Conservation (phyloP, 2,329 filamentous ascomycete genomes). For the Fusarium chlamydosporum region DNA sequence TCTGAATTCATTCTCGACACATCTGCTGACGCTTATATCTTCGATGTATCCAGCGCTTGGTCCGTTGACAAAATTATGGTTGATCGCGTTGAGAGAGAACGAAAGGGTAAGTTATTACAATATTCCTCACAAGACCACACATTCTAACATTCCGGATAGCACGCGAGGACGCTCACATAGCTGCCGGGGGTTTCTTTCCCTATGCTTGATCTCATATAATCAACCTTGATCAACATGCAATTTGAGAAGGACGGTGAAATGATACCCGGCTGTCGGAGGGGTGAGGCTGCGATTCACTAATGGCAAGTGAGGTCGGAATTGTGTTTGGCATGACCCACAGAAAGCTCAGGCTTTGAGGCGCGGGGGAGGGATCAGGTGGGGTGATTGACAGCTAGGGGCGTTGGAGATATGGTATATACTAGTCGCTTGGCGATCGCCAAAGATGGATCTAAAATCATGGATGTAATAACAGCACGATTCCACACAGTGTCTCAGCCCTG, state of each 20-base stretch:
- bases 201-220: not conserved
- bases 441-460: not conserved
- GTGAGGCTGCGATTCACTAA: not conserved
- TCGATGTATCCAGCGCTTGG: conserved; percentile 19
- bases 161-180: not conserved
- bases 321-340: conserved; percentile 12
- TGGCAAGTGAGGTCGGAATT: conserved; percentile 23
- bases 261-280: conserved; percentile 8
- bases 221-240: not conserved
- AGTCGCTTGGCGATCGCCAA: conserved; percentile 15
- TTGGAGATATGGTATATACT: conserved; percentile 4
- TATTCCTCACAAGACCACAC: not conserved
- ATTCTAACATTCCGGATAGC: not conserved
- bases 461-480: not conserved
- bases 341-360: not conserved
- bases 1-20: not conserved
- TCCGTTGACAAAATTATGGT: conserved; percentile 9
- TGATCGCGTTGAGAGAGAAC: not conserved
- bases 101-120: not conserved
- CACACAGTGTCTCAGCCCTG: not conserved
- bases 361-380: not conserved
- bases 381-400: not conserved
- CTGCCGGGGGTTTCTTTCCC: not conserved
- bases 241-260: not conserved
- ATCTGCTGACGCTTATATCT: not conserved